These are phyloP conservation scores for Orbilia javanica DNA, from an alignment of 2,329 filamentous ascomycete genomes.

Conservation along the genomic window DNA sequence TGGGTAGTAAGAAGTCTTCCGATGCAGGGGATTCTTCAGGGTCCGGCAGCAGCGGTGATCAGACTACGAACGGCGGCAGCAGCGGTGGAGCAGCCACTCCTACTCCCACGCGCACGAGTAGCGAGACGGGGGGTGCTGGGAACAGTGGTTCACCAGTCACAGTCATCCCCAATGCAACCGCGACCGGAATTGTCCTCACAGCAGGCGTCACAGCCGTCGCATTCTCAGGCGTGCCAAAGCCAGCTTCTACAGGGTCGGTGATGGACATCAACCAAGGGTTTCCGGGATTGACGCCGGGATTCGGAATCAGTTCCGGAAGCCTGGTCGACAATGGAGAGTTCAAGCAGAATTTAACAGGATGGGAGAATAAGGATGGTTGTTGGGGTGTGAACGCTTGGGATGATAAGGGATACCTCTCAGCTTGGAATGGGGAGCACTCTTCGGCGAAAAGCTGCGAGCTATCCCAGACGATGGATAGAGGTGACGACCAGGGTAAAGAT, in stretches of 20 bases:
- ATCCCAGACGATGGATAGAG: slow-evolving; percentile 29
- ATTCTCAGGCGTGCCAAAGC: slow-evolving; percentile 39
- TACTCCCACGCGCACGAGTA: not conserved
- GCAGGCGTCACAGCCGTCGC: slow-evolving; percentile 44
- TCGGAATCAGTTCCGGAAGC: slow-evolving; percentile 28
- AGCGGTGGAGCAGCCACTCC: not conserved
- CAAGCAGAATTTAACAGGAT: slow-evolving; percentile 38
- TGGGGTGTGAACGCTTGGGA: slow-evolving; percentile 52
- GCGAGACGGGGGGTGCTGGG: not conserved
- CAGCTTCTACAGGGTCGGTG: not conserved
- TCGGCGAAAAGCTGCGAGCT: slow-evolving; percentile 19
- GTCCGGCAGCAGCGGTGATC: not conserved
- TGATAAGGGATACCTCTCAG: slow-evolving; percentile 35
- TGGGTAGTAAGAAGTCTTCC: slow-evolving; percentile 33
- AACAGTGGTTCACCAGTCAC: slow-evolving; percentile 29
- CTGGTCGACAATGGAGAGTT: slow-evolving; percentile 45
- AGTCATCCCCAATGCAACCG: slow-evolving; percentile 3
- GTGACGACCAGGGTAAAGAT: slow-evolving; percentile 22
- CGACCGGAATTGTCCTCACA: slow-evolving; percentile 37
- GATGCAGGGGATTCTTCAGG: not conserved
- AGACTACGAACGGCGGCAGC: not conserved
- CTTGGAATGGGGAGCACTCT: slow-evolving; percentile 40
- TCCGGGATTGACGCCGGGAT: slow-evolving; percentile 27
- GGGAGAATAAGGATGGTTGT: slow-evolving; percentile 31
- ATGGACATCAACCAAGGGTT: slow-evolving; percentile 28